Base-by-base conservation (phyloP, 2,329 filamentous ascomycete species). In the Neonectria magnoliae region DNA sequence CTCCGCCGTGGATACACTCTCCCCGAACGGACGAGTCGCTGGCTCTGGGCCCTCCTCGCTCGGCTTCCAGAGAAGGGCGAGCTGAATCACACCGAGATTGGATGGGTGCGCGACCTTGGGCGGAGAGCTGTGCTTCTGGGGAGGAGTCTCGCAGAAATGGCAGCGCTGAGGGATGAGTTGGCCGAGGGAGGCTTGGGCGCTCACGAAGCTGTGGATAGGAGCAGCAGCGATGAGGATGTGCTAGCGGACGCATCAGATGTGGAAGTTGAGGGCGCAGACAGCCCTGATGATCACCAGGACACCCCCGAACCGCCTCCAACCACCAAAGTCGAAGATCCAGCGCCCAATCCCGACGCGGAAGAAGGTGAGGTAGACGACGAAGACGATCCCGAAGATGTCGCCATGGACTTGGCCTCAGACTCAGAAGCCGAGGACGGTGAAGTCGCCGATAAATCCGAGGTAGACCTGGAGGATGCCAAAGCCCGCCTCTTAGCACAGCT, bases 31-130 rank as follows among this genome's bases (percentile, higher is more conserved):
- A 89, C 92, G 5, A 94, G 93, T 64, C 85, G 89, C 16, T 98
- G 95, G 95, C 82, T 93, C 4, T 98, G 94, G 94, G 90, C 91
- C 0, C 79, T 97, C 62, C 82, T 98, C 48, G 93, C 92, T 3
- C 87, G 89, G 62, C 84, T 95, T 63, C 90, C 92, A 1, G 91
- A 93, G 38, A 81, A 88, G 10, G 93, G 93, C 1, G 89, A 92
- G 76, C 81, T 98, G 76, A 88, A 88, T 65, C 91, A 93, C 67
- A 87, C 89, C 47, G 91, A 96, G 73, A 87, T 97, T 33, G 90
- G 89, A 5, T 88, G 89, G 73, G 82, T 98, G 29, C 85, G 95
- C 55, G 93, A 96, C 62, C 77, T 98, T 36, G 94, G 92, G 0
- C 93, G 93, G 78, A 87, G 90, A 68, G 93, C 93, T 0, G 88